Evolutionary conservation across 352 stramenopile genomes (phyloP).

Genomic region (Phytopythium cucurbitacearum): DNA sequence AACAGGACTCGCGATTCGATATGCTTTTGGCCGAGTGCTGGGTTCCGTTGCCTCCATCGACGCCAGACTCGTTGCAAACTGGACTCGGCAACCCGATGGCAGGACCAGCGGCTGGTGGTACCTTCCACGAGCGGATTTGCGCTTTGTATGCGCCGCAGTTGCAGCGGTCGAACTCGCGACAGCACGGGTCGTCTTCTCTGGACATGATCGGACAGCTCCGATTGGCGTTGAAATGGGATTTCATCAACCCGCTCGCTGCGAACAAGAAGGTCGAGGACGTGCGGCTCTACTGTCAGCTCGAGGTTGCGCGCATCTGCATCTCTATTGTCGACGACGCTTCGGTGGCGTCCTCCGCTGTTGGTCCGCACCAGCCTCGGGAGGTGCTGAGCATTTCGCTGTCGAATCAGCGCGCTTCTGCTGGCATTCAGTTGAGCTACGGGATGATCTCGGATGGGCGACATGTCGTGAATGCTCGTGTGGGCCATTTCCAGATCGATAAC

Average conservation of each 20-base stretch:
- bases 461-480: constrained; percentile 70
- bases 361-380: constrained; percentile 44
- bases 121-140: constrained; percentile 61
- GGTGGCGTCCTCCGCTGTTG: constrained; percentile 15
- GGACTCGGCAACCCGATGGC: constrained; percentile 17
- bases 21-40: constrained; percentile 73
- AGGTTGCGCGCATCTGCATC: constrained; percentile 69
- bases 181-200: constrained; percentile 15
- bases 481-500: constrained; percentile 84
- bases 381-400: constrained; percentile 75
- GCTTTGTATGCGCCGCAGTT: constrained; percentile 55
- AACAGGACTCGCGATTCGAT: constrained; percentile 79
- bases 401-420: constrained; percentile 57
- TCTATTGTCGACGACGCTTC: constrained; percentile 72
- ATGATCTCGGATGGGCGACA: constrained; percentile 65
- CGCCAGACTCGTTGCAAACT: constrained; percentile 5
- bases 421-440: constrained; percentile 75
- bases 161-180: constrained; percentile 4
- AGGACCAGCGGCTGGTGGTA: constrained; percentile 2
- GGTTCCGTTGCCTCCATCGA: constrained; percentile 56
- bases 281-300: constrained; percentile 62
- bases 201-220: constrained; percentile 76
- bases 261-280: constrained; percentile 45
- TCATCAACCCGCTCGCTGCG: constrained; percentile 43
- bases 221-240: constrained; percentile 77